Base-by-base conservation (phyloP, 768 basidiomycete genomes). In the Nidularia sp. region DNA sequence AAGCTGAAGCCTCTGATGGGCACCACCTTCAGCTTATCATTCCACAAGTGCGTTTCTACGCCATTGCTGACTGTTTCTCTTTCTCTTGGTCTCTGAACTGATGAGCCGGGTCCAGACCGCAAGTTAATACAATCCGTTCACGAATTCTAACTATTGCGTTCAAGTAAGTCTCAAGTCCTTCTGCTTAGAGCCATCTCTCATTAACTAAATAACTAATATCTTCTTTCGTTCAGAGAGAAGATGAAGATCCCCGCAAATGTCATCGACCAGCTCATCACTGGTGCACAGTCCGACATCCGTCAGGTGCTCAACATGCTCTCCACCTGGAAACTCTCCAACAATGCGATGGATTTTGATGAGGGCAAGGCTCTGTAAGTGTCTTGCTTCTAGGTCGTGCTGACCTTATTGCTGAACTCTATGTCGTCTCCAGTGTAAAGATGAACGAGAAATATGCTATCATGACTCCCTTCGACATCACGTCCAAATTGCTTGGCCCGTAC, bases 221-320 rank as follows among this genome's bases (percentile, higher is more conserved):
- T 18, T 31, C 13, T 50, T 48, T 13, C 15, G 48, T 46, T 5
- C 55, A 95, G 93, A 67, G 97, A 99, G 68, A 90, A 91, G 58
- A 80, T 99, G 83, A 89, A 91, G 66, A 74, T 98, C n/a, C 88
- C 91, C 0, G 83, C 85, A 0, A 91, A 91, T 53, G 96, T 95
- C 41, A 69, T 98, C 34, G 97, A 99, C 62, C 91, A 97, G 65
- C 86, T 99, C 33, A 82, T 98, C 52, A 68, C 73, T 1, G 90
- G 96, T 4, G 79, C 93, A 2, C 91, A 97, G 60, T 96, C 95
- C 1, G 97, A 99, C 68, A 96, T 99, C 53, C 89, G 97, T 2
- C 96, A 96, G 65, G 92, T 98, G 15, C 71, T 99, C 54, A 98
- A 98, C 66, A 98, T 99, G 93, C 74, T 99, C 9, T 96, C 97